Evolutionary conservation across 306 rosid genomes (phyloP).

Genomic region (Pachyrhizus erosus): DNA sequence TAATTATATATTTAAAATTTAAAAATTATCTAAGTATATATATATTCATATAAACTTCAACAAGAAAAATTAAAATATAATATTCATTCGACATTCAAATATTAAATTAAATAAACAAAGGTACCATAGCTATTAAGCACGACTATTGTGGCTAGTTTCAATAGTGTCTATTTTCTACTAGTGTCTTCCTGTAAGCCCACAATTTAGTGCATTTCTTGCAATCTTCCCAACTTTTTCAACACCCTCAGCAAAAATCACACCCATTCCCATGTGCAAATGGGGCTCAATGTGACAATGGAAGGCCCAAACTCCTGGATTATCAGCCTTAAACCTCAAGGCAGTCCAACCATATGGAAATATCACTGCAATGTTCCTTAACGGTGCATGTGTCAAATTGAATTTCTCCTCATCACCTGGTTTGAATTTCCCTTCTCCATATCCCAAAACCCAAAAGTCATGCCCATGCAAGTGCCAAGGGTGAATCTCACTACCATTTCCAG

Average conservation of each 20-base stretch:
- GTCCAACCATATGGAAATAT: constrained; percentile 89
- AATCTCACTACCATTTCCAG: constrained; percentile 57
- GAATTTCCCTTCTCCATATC: constrained; percentile 84
- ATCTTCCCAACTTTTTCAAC: constrained; percentile 48
- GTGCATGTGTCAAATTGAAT: constrained; percentile 76
- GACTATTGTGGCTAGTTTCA: constrained; percentile 3
- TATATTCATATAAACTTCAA: not conserved
- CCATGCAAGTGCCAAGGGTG: constrained; percentile 99
- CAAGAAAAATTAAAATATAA: not conserved
- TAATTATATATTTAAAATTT: too few species aligned
- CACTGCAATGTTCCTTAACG: constrained; percentile 68
- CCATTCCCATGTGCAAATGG: constrained; percentile 96
- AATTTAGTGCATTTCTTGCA: constrained; percentile 57
- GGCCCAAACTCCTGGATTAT: constrained; percentile 92
- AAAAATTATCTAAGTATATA: too few species aligned
- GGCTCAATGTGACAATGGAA: constrained; percentile 95
- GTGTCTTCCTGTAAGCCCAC: constrained; percentile 56
- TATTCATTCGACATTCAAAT: not conserved
- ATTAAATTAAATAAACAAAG: not conserved
- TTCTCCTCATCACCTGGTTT: constrained; percentile 42
- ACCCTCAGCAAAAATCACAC: constrained; percentile 71
- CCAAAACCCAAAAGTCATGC: constrained; percentile 90
- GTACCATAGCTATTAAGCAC: not conserved
- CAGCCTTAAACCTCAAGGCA: constrained; percentile 74
- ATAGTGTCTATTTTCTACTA: not conserved